A percentile compares a stretch with the other conserved stretches of the same genome.
Evolutionary conservation across 2,329 filamentous ascomycete genomes (phyloP).

Genomic region (Ceratocystis harringtonii): DNA sequence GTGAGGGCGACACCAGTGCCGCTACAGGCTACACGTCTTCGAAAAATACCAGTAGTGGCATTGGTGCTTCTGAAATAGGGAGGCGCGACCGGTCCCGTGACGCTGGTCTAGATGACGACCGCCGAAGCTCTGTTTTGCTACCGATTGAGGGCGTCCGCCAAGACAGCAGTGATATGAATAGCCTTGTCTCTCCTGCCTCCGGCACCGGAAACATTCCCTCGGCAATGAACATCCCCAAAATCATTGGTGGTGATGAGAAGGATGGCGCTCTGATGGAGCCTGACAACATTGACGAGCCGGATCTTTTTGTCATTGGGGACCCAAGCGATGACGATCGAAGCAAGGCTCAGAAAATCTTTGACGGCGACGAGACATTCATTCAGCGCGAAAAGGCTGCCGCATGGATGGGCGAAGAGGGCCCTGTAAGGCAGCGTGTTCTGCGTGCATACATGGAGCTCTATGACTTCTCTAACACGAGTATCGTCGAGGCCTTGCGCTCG

Average conservation of each 20-base stretch:
- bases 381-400: slow-evolving; percentile 66
- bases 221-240: slow-evolving; percentile 24
- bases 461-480: slow-evolving; percentile 68
- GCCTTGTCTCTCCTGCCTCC: slow-evolving; percentile 26
- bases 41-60: not conserved
- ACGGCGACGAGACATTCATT: slow-evolving; percentile 70
- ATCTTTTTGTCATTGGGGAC: slow-evolving; percentile 38
- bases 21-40: not conserved
- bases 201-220: slow-evolving; percentile 24
- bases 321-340: slow-evolving; percentile 55
- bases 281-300: slow-evolving; percentile 41
- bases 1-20: slow-evolving; percentile 19
- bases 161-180: slow-evolving; percentile 25
- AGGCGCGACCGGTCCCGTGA: not conserved
- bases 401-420: slow-evolving; percentile 69
- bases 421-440: slow-evolving; percentile 41
- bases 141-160: slow-evolving; percentile 29
- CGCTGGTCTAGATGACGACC: slow-evolving; percentile 24
- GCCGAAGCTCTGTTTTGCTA: slow-evolving; percentile 28
- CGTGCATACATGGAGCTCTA: slow-evolving; percentile 84
- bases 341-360: slow-evolving; percentile 69
- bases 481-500: slow-evolving; percentile 61
- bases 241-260: slow-evolving; percentile 30
- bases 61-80: slow-evolving; percentile 2
- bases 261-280: slow-evolving; percentile 22